phyloP scores from a whole-genome alignment of 257 asterid genomes.

The Dorcoceras hygrometricum region DNA sequence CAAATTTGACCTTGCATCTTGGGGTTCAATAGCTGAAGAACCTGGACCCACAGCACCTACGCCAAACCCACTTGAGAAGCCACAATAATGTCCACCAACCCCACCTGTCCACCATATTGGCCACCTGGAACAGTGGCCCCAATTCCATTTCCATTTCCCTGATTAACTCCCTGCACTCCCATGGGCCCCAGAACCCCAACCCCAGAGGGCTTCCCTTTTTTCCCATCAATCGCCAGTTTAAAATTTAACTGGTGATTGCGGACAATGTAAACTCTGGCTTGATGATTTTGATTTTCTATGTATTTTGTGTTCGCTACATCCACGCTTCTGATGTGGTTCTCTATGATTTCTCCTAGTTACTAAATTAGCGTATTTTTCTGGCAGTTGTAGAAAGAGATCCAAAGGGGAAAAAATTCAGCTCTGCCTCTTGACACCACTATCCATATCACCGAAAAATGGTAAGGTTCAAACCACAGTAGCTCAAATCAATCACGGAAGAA shows the following conservation, averaged over 20 bases:
- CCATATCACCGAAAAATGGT: too few species aligned
- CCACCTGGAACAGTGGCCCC: slow-evolving; percentile 37
- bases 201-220: slow-evolving; percentile 51
- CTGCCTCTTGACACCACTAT: too few species aligned
- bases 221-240: slow-evolving; percentile 76
- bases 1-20: slow-evolving; percentile 40
- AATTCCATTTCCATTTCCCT: slow-evolving; percentile 47
- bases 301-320: slow-evolving; percentile 60
- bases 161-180: slow-evolving; percentile 38
- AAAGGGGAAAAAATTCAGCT: slow-evolving; percentile 16
- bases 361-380: slow-evolving; percentile 27
- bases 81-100: slow-evolving; percentile 43
- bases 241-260: slow-evolving; percentile 67
- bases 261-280: slow-evolving; percentile 62
- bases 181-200: slow-evolving; percentile 37
- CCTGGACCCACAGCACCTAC: slow-evolving; percentile 40
- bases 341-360: slow-evolving; percentile 36
- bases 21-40: slow-evolving; percentile 41
- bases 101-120: slow-evolving; percentile 53
- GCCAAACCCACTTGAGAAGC: slow-evolving; percentile 41
- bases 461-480: too few species aligned
- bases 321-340: slow-evolving; percentile 41
- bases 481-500: too few species aligned
- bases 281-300: slow-evolving; percentile 66
- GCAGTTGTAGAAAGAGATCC: slow-evolving; percentile 12